A percentile compares a stretch with the other conserved stretches of the same genome.
phyloP scores from a whole-genome alignment of 208 protist genomes.

The Leishmania tropica region DNA sequence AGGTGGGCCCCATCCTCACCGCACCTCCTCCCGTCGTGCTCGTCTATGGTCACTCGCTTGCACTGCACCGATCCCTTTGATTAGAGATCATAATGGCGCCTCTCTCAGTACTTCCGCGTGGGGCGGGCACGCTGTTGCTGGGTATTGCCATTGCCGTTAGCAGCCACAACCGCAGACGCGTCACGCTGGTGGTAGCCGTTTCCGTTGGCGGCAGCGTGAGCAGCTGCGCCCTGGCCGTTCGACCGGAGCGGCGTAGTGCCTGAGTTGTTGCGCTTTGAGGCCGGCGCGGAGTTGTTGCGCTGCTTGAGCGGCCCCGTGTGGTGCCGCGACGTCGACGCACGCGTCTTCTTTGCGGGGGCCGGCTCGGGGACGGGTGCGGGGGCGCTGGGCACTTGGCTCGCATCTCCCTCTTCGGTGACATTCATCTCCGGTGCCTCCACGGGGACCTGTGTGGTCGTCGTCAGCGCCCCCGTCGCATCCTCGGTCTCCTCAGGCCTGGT shows the following conservation, averaged over 20 bases:
- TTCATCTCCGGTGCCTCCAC: not conserved
- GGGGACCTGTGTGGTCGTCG: too few species aligned
- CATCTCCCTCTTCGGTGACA: not conserved
- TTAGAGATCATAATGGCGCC: not conserved
- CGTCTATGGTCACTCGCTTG: not conserved
- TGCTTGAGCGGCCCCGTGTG: not conserved
- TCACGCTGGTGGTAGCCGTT: conserved; percentile 1
- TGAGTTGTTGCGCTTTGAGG: not conserved
- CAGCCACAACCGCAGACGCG: not conserved
- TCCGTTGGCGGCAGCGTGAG: not conserved
- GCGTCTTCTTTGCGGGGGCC: not conserved
- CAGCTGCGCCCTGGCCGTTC: not conserved
- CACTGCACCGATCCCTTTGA: not conserved
- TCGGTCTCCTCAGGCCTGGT: not conserved
- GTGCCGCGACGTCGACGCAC: not conserved
- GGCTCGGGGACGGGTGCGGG: conserved; percentile 12
- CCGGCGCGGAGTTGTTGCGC: not conserved
- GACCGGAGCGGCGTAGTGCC: not conserved
- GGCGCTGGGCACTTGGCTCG: conserved; percentile 15
- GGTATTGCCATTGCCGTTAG: not conserved
- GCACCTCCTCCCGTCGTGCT: not conserved
- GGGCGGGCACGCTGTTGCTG: not conserved
- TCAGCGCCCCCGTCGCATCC: not conserved
- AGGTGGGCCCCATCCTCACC: not conserved
- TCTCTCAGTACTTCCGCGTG: not conserved